These are phyloP conservation scores for Apiospora pterosperma DNA, from an alignment of 2,329 filamentous ascomycete species.

Conservation along the genomic window DNA sequence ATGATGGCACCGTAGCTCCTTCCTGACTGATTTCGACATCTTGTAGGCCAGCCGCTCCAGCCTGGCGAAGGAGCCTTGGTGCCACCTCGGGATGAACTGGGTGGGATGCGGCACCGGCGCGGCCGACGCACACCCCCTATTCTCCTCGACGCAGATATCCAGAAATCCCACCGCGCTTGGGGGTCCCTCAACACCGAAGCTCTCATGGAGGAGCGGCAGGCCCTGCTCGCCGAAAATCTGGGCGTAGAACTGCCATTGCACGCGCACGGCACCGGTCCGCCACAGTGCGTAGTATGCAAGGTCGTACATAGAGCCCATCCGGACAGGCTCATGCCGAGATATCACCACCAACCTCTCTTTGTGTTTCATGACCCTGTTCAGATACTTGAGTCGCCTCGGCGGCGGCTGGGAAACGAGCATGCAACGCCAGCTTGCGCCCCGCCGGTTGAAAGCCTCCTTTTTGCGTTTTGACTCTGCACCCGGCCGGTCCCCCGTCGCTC, in stretches of 20 bases:
- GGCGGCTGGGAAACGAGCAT: not conserved
- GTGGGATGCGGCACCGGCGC: not conserved
- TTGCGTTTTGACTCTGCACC: not conserved
- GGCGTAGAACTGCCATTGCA: not conserved
- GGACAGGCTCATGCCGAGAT: not conserved
- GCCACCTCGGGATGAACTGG: not conserved
- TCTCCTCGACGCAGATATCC: not conserved
- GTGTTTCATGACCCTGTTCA: not conserved
- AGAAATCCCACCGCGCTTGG: not conserved
- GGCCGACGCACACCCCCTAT: not conserved
- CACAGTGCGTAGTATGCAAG: not conserved
- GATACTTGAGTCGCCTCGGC: not conserved
- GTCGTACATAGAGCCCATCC: not conserved
- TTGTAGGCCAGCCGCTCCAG: not conserved
- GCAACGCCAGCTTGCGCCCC: not conserved
- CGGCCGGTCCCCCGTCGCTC: not conserved
- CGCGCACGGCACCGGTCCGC: not conserved
- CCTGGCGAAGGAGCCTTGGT: not conserved
- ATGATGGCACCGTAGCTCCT: not conserved
- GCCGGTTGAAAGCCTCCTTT: not conserved
- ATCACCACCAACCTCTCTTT: not conserved
- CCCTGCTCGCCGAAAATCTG: not conserved
- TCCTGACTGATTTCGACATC: not conserved
- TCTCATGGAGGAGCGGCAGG: not conserved
- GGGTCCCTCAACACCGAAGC: not conserved